Percentiles rank a stretch among this genome's conserved stretches.
phyloP scores from a whole-genome alignment of 2,329 filamentous ascomycete genomes.

The Colletotrichum neosansevieriae region DNA sequence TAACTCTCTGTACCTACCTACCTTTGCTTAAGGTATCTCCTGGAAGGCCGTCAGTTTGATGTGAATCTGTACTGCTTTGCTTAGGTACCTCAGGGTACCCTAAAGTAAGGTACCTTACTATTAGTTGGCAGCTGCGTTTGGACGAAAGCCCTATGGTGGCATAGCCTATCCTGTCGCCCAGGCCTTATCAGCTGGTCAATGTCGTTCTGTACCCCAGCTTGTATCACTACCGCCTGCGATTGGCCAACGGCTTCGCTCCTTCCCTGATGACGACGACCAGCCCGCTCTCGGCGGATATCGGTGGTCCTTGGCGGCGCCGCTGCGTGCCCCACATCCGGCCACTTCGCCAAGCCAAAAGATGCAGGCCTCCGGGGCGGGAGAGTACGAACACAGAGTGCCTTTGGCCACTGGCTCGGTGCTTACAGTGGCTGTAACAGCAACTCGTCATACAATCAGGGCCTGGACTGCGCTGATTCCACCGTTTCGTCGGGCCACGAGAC shows the following conservation, averaged over 20 bases:
- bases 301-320: conserved; percentile 39
- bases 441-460: conserved; percentile 20
- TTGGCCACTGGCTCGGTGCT: conserved; percentile 18
- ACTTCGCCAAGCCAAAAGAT: neutral
- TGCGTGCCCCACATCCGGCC: conserved; percentile 34
- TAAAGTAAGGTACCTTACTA: too few relatives aligned
- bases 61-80: neutral
- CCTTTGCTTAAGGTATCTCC: too few relatives aligned
- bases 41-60: neutral
- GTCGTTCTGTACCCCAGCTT: conserved; percentile 13
- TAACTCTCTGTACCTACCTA: too few relatives aligned
- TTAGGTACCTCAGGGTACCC: too few relatives aligned
- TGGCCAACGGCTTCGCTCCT: conserved; percentile 24
- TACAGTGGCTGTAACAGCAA: conserved; percentile 28
- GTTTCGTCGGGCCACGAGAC: conserved; percentile 24
- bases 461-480: conserved; percentile 23
- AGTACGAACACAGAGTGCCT: neutral
- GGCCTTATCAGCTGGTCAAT: conserved; percentile 25
- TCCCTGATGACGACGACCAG: conserved; percentile 37
- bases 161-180: conserved; percentile 21
- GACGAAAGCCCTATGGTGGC: conserved; percentile 21
- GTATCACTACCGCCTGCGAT: conserved; percentile 18
- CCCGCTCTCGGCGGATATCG: conserved; percentile 37
- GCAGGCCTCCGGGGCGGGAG: neutral
- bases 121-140: conserved; percentile 13